Evolutionary conservation across 169 alveolate species (phyloP).

Genomic region (Eimeria necatrix): DNA sequence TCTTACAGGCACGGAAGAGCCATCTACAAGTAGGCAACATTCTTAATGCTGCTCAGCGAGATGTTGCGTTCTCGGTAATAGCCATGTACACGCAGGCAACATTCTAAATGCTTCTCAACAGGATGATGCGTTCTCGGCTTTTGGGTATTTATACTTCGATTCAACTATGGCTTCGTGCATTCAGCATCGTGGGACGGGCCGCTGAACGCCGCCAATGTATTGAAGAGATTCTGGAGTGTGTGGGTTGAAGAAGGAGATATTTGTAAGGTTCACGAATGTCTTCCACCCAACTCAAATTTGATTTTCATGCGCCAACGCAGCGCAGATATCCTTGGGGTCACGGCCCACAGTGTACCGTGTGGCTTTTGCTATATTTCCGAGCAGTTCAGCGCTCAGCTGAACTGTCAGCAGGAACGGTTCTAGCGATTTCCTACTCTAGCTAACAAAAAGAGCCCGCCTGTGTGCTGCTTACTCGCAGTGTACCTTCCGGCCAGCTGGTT

Average conservation of each 20-base stretch:
- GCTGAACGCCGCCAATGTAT: background rate
- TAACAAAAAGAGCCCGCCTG: background rate
- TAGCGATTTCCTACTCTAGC: background rate
- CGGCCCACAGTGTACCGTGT: no score
- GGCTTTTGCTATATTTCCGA: background rate
- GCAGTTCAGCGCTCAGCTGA: background rate
- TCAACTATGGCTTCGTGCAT: background rate
- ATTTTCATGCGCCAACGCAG: background rate
- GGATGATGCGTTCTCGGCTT: background rate
- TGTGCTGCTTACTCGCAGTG: constrained; percentile 39
- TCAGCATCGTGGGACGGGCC: constrained; percentile 65
- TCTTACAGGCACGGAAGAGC: background rate
- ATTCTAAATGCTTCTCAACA: no score
- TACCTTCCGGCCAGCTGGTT: constrained; percentile 82
- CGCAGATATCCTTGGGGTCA: no score
- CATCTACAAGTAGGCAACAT: background rate
- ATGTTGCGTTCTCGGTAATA: background rate
- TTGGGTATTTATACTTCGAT: background rate
- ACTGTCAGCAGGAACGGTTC: background rate
- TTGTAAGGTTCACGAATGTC: background rate
- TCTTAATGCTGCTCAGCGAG: background rate
- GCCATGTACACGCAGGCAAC: no score
- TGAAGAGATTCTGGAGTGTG: constrained; percentile 60
- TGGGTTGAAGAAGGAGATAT: constrained; percentile 61
- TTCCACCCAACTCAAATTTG: background rate